Evolutionary conservation across 495 filamentous ascomycete genomes (phyloP).

Genomic region (Rhypophila decipiens): DNA sequence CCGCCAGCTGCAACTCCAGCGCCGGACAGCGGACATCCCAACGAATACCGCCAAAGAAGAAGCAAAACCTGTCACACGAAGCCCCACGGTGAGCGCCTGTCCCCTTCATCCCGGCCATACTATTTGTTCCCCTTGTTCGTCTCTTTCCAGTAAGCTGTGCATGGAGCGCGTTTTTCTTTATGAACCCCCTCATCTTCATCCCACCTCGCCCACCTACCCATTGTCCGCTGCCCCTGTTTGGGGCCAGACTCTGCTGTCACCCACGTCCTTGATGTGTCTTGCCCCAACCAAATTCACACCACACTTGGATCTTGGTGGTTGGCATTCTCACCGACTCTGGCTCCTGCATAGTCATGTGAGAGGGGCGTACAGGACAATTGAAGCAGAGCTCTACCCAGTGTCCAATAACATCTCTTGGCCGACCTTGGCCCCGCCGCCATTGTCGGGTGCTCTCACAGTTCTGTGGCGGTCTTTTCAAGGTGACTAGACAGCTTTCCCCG

Average conservation of each 20-base stretch:
- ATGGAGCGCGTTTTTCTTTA: too few species aligned
- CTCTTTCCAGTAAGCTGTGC: too few species aligned
- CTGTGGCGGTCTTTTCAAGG: neutral
- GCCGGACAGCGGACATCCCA: neutral
- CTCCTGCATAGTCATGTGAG: conserved; percentile 8
- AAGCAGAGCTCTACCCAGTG: neutral
- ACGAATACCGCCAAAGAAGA: neutral
- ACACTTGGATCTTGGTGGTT: conserved; percentile 2
- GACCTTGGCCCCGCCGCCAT: neutral
- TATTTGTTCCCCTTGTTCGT: neutral
- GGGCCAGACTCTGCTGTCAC: too few species aligned
- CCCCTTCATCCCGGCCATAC: too few species aligned
- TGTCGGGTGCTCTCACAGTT: neutral
- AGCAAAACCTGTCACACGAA: neutral
- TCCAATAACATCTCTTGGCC: neutral
- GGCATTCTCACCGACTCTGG: conserved; percentile 16
- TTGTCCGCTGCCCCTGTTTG: too few species aligned
- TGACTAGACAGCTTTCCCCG: neutral
- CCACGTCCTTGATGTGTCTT: too few species aligned
- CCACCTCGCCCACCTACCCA: too few species aligned
- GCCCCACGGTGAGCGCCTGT: neutral
- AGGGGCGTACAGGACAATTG: neutral
- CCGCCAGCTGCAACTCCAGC: neutral
- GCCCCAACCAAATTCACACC: neutral
- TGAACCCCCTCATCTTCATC: too few species aligned